Evolutionary conservation across 352 stramenopile species (phyloP).

Genomic region (Paralagenidium karlingii): DNA sequence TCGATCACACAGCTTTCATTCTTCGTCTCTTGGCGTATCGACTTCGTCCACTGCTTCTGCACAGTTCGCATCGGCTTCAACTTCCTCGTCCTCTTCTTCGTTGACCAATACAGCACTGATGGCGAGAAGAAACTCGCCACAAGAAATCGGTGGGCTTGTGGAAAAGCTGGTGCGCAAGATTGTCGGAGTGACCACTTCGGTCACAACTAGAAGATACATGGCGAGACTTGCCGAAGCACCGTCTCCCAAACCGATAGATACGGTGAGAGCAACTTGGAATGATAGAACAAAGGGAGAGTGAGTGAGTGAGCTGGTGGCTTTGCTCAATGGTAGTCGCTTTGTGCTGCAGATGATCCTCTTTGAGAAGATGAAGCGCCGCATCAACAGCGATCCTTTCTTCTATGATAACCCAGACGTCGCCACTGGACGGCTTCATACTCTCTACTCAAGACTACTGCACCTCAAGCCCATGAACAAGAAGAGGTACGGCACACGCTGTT

Average conservation of each 20-base stretch:
- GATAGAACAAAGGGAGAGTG: no score
- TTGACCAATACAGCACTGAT: no score
- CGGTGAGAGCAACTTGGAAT: no score
- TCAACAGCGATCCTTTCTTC: slow-evolving; percentile 27
- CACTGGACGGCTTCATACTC: slow-evolving; percentile 44
- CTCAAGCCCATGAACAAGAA: slow-evolving; percentile 66
- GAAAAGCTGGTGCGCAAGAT: slow-evolving; percentile 38
- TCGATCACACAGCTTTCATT: no score
- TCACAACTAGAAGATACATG: slow-evolving; percentile 40
- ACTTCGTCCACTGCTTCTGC: no score
- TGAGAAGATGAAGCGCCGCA: slow-evolving; percentile 70
- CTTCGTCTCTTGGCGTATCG: no score
- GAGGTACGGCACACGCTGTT: slow-evolving; percentile 21
- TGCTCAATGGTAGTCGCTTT: no score
- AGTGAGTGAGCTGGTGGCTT: no score
- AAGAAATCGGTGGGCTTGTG: slow-evolving; percentile 37
- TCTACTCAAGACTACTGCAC: slow-evolving; percentile 68
- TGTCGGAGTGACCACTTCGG: slow-evolving; percentile 32
- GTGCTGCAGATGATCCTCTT: no score
- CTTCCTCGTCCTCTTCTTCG: no score
- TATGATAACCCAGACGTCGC: slow-evolving; percentile 26
- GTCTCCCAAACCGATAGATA: slow-evolving; percentile 11
- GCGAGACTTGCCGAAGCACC: slow-evolving; percentile 37
- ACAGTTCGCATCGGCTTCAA: no score
- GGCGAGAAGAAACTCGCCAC: no score